These are phyloP conservation scores for Cercospora zeina DNA, from an alignment of 2,329 filamentous ascomycete genomes.

Conservation along the genomic window DNA sequence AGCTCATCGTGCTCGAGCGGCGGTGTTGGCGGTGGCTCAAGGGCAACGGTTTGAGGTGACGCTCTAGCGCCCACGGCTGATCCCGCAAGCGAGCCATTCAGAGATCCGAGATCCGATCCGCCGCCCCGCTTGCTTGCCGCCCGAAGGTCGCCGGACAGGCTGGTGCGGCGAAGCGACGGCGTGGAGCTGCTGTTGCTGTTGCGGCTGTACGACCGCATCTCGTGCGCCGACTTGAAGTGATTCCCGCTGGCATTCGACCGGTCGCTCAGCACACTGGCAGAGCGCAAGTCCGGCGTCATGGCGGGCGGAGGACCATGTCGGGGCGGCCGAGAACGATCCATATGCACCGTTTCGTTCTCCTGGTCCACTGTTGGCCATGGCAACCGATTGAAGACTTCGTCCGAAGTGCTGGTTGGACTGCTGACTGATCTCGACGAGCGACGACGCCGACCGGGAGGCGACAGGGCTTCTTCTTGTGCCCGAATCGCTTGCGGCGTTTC, in stretches of 20 bases:
- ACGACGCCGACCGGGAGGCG: constrained; percentile 23
- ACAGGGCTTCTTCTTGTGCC: constrained; percentile 34
- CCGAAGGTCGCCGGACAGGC: constrained; percentile 74
- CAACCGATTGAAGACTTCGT: constrained; percentile 39
- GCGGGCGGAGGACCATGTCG: constrained; percentile 19
- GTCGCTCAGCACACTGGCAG: constrained; percentile 49
- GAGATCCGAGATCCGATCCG: constrained; percentile 38
- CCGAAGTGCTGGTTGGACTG: constrained; percentile 39
- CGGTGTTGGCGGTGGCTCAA: constrained; percentile 49
- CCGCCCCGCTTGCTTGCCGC: constrained; percentile 61
- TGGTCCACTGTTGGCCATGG: constrained; percentile 49
- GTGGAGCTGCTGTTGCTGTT: constrained; percentile 60
- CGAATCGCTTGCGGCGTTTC: constrained; percentile 47
- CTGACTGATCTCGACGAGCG: constrained; percentile 24
- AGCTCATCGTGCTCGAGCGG: constrained; percentile 69
- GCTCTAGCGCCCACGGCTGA: constrained; percentile 42
- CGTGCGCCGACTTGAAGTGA: constrained; percentile 46
- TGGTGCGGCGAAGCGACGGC: constrained; percentile 69
- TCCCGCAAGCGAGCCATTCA: constrained; percentile 34
- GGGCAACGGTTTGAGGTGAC: constrained; percentile 43
- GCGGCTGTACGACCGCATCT: constrained; percentile 63
- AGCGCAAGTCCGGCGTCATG: constrained; percentile 39
- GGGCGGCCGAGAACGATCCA: constrained; percentile 44
- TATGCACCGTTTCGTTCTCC: constrained; percentile 47
- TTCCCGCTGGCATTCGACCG: constrained; percentile 46